phyloP scores from a whole-genome alignment of 305 asterid genomes.

The Striga hermonthica region DNA sequence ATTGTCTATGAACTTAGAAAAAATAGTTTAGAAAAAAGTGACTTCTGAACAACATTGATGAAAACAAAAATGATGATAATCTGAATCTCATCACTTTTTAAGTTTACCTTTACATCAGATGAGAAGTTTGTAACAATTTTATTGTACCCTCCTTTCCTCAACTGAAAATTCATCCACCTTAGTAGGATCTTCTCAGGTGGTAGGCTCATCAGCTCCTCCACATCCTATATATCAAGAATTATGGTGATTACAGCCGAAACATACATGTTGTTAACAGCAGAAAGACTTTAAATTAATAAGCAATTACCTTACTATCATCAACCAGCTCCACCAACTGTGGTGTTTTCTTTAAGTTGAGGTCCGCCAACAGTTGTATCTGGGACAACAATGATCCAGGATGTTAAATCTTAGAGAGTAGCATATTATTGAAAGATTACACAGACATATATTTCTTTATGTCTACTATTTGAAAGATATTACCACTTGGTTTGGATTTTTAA shows the following conservation, averaged over 20 bases:
- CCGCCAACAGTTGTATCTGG: constrained; percentile 92
- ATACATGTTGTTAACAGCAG: constrained; percentile 5
- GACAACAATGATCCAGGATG: constrained; percentile 28
- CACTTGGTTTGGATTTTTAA: neutral
- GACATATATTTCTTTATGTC: constrained; percentile 16
- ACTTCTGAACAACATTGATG: constrained; percentile 24
- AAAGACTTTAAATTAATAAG: constrained; percentile 21
- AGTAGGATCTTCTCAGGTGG: constrained; percentile 84
- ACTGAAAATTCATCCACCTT: constrained; percentile 95
- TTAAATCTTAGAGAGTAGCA: constrained; percentile 23
- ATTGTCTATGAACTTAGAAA: too few relatives aligned
- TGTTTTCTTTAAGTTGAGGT: constrained; percentile 88
- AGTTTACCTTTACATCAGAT: constrained; percentile 82
- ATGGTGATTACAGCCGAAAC: constrained; percentile 19
- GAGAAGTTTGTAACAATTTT: constrained; percentile 85
- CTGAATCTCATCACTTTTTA: constrained; percentile 16
- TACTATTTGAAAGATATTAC: constrained; percentile 7
- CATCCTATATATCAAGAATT: constrained; percentile 52
- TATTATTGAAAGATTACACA: constrained; percentile 5
- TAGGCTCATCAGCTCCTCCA: constrained; percentile 87
- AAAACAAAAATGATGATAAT: neutral
- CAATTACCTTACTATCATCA: constrained; percentile 77
- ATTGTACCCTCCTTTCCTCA: constrained; percentile 71
- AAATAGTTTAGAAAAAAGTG: too few relatives aligned
- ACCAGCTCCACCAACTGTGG: constrained; percentile 91